Evolutionary conservation across 2,329 filamentous ascomycete species (phyloP).

Genomic region (Chaetothyriales sp.): DNA sequence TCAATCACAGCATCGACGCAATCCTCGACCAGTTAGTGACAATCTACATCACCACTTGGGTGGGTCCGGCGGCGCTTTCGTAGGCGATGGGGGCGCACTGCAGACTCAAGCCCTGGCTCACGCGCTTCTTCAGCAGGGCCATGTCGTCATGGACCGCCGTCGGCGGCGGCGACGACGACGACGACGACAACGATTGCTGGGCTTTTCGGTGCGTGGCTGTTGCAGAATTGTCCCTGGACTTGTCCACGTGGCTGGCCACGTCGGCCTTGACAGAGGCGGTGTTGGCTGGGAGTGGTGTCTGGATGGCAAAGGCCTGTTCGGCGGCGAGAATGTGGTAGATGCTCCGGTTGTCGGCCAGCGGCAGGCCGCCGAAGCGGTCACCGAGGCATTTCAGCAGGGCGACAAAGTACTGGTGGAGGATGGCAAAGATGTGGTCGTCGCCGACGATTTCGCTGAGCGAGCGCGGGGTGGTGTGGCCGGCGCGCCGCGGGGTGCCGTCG

Average conservation of each 20-base stretch:
- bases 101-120: constrained; percentile 8
- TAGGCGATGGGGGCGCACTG: constrained; percentile 12
- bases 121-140: constrained; percentile 8
- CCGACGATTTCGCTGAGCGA: constrained; percentile 47
- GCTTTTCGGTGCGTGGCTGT: not conserved
- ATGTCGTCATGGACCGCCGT: constrained; percentile 5
- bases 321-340: constrained; percentile 25
- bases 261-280: not conserved
- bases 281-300: not conserved
- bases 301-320: constrained; percentile 5
- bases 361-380: constrained; percentile 31
- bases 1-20: not conserved
- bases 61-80: constrained; percentile 6
- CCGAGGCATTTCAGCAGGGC: constrained; percentile 36
- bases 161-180: too few relatives aligned
- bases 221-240: not conserved
- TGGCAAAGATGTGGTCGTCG: constrained; percentile 45
- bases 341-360: constrained; percentile 30
- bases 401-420: constrained; percentile 42
- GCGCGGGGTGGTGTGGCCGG: constrained; percentile 41
- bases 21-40: not conserved
- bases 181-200: not conserved
- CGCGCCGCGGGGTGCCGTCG: constrained; percentile 40
- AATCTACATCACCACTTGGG: constrained; percentile 10
- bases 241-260: constrained; percentile 8